Conservation (phyloP, 169 alveolate genomes). For the Plasmodium yoelii region DNA sequence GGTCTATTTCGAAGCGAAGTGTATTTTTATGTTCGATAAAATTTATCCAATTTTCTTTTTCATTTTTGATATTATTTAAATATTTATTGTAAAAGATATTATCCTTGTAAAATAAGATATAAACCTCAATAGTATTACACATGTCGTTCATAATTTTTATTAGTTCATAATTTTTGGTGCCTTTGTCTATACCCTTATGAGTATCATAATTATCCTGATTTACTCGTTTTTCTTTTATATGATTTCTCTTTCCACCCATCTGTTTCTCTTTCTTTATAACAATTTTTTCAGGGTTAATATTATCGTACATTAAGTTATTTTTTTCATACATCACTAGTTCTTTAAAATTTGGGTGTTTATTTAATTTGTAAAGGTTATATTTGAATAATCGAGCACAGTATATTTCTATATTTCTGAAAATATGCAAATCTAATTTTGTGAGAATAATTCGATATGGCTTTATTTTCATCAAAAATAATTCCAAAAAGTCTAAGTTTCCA, state of each 20-base stretch:
- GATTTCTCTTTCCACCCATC: not conserved
- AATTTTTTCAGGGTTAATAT: not conserved
- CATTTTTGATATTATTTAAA: slow-evolving; percentile 49
- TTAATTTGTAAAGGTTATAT: slow-evolving; percentile 21
- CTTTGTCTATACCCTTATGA: not conserved
- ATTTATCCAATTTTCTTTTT: slow-evolving; percentile 58
- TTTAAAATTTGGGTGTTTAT: slow-evolving; percentile 10
- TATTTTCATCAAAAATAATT: slow-evolving; percentile 36
- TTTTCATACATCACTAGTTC: slow-evolving; percentile 57
- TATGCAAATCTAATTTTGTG: slow-evolving; percentile 37
- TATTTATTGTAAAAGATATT: slow-evolving; percentile 60
- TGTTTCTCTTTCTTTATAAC: slow-evolving; percentile 15
- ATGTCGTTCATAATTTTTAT: slow-evolving; percentile 15
- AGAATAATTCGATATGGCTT: slow-evolving; percentile 68
- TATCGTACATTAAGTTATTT: slow-evolving; percentile 41
- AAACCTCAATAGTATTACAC: slow-evolving; percentile 50
- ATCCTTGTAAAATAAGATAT: slow-evolving; percentile 46
- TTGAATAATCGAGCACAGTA: slow-evolving; percentile 63
- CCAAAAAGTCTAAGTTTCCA: slow-evolving; percentile 70
- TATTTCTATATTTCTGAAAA: slow-evolving; percentile 65
- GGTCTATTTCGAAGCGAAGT: slow-evolving; percentile 48
- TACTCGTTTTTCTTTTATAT: too few relatives aligned
- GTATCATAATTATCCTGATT: not conserved
- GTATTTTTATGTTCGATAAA: slow-evolving; percentile 60
- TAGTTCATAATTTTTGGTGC: not conserved